A percentile compares a stretch with the other conserved stretches of the same genome.
These are phyloP conservation scores for Sphagnum contortum DNA, from an alignment of 225 moss, liverwort and hornwort genomes.

Conservation along the genomic window DNA sequence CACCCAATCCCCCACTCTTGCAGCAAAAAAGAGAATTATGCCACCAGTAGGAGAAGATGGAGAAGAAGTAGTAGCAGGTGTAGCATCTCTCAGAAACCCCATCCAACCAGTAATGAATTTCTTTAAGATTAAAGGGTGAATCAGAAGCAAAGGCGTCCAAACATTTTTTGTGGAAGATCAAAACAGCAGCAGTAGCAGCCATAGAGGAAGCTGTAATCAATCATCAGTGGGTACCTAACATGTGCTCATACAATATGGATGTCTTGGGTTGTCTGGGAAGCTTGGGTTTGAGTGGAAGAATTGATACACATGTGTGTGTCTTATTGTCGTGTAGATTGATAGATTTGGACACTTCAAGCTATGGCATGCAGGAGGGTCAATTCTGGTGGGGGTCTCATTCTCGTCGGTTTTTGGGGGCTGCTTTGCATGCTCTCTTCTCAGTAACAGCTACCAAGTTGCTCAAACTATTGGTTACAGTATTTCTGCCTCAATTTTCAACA, in stretches of 20 bases:
- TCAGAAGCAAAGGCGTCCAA: no score
- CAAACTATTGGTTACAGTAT: conserved; percentile 69
- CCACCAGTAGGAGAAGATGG: not conserved
- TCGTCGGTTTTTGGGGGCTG: conserved; percentile 95
- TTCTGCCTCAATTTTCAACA: conserved; percentile 88
- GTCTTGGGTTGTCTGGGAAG: not conserved
- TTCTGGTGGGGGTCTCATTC: conserved; percentile 84
- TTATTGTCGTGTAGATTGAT: conserved; percentile 46
- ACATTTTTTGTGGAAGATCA: no score
- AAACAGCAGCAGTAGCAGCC: no score
- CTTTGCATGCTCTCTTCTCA: conserved; percentile 65
- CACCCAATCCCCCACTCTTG: not conserved
- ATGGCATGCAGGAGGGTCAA: conserved; percentile 86
- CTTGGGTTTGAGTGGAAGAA: no score
- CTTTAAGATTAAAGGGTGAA: no score
- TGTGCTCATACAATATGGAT: not conserved
- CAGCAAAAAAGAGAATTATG: not conserved
- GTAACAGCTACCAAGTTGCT: conserved; percentile 37
- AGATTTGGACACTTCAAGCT: conserved; percentile 82
- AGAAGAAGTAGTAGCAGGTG: not conserved
- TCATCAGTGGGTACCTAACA: not conserved
- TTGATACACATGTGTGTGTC: no score
- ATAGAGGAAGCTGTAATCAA: not conserved
- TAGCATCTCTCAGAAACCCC: no score
- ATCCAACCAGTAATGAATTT: no score